A percentile compares a stretch with the other conserved stretches of the same genome.
Evolutionary conservation across 805 yeast species (phyloP).

Genomic region (Metschnikowia kunwiensis): DNA sequence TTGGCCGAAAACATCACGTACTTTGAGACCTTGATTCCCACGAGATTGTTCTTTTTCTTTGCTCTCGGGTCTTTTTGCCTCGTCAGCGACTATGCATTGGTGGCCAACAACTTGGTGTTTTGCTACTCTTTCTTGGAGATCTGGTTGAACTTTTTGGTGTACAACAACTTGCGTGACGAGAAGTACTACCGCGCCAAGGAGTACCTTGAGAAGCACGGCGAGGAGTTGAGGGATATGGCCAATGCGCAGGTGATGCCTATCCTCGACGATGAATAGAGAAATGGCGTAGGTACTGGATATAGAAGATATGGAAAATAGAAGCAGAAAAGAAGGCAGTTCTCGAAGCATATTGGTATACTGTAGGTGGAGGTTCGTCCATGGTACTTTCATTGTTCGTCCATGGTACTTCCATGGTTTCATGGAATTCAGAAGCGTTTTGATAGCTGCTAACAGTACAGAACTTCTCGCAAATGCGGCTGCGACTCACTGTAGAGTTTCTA

Average conservation of each 20-base stretch:
- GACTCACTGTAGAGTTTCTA: no score
- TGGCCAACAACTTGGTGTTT: constrained; percentile 65
- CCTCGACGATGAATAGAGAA: constrained; percentile 24
- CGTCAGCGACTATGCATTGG: constrained; percentile 38
- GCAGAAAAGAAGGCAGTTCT: no score
- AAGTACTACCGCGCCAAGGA: constrained; percentile 47
- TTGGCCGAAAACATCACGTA: constrained; percentile 41
- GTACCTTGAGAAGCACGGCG: constrained; percentile 38
- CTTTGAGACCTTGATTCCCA: constrained; percentile 61
- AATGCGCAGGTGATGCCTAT: constrained; percentile 31
- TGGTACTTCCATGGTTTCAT: no score
- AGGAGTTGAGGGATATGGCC: constrained; percentile 29
- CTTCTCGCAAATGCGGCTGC: no score
- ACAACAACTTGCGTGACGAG: constrained; percentile 63
- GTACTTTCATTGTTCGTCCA: no score
- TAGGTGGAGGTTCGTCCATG: no score
- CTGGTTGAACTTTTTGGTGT: constrained; percentile 66
- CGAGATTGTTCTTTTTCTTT: constrained; percentile 51
- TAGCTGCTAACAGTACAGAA: no score
- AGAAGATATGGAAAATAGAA: no score
- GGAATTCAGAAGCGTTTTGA: no score
- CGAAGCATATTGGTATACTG: no score
- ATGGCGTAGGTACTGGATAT: no score
- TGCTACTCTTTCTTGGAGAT: constrained; percentile 60
- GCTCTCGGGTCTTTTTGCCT: constrained; percentile 49